Conservation (phyloP, 2,329 filamentous ascomycete genomes). For the Clarireedia monteithiana region DNA sequence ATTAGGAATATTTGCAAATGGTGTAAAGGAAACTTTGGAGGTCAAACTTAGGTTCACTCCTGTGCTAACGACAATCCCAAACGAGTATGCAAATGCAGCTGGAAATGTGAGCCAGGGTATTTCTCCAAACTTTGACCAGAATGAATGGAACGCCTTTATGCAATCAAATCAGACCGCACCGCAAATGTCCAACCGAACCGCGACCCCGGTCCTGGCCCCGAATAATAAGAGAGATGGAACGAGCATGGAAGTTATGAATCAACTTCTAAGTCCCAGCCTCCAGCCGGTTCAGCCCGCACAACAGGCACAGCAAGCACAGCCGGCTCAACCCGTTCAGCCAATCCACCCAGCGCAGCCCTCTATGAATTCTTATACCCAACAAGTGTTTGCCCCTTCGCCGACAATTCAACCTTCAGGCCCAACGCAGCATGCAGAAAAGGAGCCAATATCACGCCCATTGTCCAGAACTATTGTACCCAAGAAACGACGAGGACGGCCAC, state of each 20-base stretch:
- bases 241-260: constrained; percentile 34
- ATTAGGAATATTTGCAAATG: constrained; percentile 75
- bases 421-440: constrained; percentile 10
- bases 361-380: constrained; percentile 16
- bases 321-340: background rate
- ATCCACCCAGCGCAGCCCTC: background rate
- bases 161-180: constrained; percentile 56
- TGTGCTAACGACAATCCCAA: constrained; percentile 51
- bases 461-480: constrained; percentile 25
- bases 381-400: constrained; percentile 11
- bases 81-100: constrained; percentile 53
- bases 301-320: constrained; percentile 4
- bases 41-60: constrained; percentile 83
- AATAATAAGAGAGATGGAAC: constrained; percentile 21
- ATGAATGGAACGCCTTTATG: constrained; percentile 72
- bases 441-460: constrained; percentile 23
- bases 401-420: constrained; percentile 12
- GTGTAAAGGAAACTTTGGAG: constrained; percentile 80
- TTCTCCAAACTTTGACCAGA: constrained; percentile 55
- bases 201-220: constrained; percentile 9
- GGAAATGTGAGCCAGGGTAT: constrained; percentile 50
- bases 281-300: constrained; percentile 6
- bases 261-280: constrained; percentile 26
- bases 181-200: constrained; percentile 28
- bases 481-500: constrained; percentile 16